These are phyloP conservation scores for Vitis riparia DNA, from an alignment of 164 flowering plant species.

Conservation along the genomic window DNA sequence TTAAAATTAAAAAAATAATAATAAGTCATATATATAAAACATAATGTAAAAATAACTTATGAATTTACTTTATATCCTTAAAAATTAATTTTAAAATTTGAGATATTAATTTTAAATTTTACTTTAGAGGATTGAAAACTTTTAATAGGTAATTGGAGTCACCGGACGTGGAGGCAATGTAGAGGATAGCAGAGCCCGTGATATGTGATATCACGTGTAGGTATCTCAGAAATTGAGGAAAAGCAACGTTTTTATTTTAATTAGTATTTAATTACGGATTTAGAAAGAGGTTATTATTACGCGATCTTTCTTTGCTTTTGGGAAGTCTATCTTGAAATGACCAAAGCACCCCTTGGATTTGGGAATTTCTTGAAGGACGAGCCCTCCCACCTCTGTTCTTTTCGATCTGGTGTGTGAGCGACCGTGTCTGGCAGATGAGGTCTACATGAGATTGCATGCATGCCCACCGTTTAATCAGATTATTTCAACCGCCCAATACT, in stretches of 20 bases:
- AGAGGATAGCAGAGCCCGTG: not conserved
- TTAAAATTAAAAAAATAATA: too few relatives aligned
- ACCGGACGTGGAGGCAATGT: too few relatives aligned
- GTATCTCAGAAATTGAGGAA: conserved; percentile 2
- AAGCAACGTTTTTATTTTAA: not conserved
- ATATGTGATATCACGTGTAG: not conserved
- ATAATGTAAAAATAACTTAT: too few relatives aligned
- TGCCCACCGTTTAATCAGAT: not conserved
- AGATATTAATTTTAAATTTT: too few relatives aligned
- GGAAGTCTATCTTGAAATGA: conserved; percentile 8
- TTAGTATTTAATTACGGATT: not conserved
- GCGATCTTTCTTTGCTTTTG: conserved; percentile 15
- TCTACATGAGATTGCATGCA: not conserved
- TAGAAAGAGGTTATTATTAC: conserved; percentile 3
- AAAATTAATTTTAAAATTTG: too few relatives aligned
- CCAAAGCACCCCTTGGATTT: conserved; percentile 7
- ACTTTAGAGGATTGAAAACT: too few relatives aligned
- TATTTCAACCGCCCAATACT: too few relatives aligned
- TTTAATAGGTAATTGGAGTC: too few relatives aligned
- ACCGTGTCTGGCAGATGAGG: not conserved
- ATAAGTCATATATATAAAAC: too few relatives aligned
- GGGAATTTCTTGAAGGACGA: not conserved
- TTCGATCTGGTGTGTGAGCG: conserved; percentile 4
- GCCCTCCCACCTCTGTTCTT: not conserved
- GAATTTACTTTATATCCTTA: too few relatives aligned